These are phyloP conservation scores for Labyrinthula sp. DNA, from an alignment of 352 stramenopile genomes.

Conservation along the genomic window DNA sequence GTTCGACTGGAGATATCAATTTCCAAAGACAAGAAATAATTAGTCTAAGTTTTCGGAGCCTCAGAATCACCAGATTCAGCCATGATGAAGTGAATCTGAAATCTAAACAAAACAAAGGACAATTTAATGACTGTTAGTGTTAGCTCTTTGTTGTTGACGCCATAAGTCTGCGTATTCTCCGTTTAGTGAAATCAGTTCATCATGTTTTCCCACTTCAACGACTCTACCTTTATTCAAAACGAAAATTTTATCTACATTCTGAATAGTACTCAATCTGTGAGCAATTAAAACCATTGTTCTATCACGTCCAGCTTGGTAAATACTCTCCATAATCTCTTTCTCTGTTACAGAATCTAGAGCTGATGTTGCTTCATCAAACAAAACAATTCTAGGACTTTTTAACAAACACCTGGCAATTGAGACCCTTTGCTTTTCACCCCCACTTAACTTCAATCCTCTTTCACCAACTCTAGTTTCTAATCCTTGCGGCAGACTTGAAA, in stretches of 20 bases:
- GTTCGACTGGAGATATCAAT: no score
- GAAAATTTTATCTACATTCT: constrained; percentile 69
- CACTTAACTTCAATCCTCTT: constrained; percentile 58
- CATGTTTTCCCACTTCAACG: constrained; percentile 63
- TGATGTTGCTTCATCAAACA: constrained; percentile 50
- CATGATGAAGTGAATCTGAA: no score
- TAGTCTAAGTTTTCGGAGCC: no score
- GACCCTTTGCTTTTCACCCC: constrained; percentile 79
- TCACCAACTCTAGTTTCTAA: constrained; percentile 75
- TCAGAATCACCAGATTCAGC: no score
- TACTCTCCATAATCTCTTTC: constrained; percentile 52
- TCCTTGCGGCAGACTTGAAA: constrained; percentile 57
- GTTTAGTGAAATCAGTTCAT: constrained; percentile 54
- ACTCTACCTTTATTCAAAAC: constrained; percentile 67
- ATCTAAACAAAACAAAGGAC: no score
- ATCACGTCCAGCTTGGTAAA: constrained; percentile 43
- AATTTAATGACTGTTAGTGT: no score
- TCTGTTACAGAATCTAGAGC: constrained; percentile 55
- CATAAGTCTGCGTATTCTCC: no score
- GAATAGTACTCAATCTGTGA: constrained; percentile 81
- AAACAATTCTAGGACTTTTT: constrained; percentile 53
- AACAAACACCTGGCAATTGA: constrained; percentile 74
- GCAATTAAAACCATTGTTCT: constrained; percentile 63
- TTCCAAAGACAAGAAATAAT: no score
- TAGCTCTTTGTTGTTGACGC: no score